phyloP scores from a whole-genome alignment of 2,329 filamentous ascomycete genomes.

The Fusarium continuum region DNA sequence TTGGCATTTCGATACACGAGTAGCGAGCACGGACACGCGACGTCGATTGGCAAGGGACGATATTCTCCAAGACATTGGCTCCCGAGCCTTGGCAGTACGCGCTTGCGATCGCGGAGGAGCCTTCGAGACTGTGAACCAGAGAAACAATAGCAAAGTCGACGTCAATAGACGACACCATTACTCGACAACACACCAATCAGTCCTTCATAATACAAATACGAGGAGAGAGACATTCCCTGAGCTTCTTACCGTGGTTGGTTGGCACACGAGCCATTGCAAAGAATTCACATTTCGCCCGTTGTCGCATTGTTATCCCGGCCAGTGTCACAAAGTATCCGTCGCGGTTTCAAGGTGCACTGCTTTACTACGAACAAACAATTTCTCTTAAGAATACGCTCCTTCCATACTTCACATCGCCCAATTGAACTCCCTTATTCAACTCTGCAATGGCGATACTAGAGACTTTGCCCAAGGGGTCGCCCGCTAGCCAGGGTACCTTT shows the following conservation, averaged over 20 bases:
- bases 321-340: constrained; percentile 27
- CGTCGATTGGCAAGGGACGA: constrained; percentile 9
- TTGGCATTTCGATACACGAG: background rate
- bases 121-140: background rate
- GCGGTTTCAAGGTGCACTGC: constrained; percentile 19
- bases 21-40: constrained; percentile 24
- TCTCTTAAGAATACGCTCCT: constrained; percentile 4
- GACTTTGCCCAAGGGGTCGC: constrained; percentile 11
- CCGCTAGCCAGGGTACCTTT: constrained; percentile 26
- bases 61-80: constrained; percentile 27
- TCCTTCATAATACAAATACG: background rate
- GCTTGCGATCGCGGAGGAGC: constrained; percentile 38
- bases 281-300: constrained; percentile 1
- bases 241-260: background rate
- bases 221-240: background rate
- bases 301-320: constrained; percentile 30
- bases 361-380: background rate
- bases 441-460: constrained; percentile 39
- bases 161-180: background rate
- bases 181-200: background rate
- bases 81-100: constrained; percentile 39
- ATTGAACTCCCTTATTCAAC: background rate
- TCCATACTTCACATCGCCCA: background rate
- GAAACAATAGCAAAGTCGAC: background rate
- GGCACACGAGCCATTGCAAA: constrained; percentile 1